These are phyloP conservation scores for Hanseniaspora pseudoguilliermondii DNA, from an alignment of 805 yeast species.

Conservation along the genomic window DNA sequence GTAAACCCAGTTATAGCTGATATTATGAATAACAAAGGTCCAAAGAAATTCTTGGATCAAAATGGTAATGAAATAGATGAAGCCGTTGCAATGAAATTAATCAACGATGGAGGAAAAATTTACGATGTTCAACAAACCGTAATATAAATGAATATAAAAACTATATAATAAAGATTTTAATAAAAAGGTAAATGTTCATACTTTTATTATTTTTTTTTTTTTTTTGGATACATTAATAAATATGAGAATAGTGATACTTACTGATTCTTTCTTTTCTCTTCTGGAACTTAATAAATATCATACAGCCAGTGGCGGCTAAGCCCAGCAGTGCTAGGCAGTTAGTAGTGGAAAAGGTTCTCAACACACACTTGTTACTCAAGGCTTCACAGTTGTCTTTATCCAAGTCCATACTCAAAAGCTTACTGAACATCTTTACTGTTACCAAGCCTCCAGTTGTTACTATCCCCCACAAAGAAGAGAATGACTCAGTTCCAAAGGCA, in stretches of 20 bases:
- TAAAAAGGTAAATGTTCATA: not conserved
- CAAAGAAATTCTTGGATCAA: slow-evolving; percentile 28
- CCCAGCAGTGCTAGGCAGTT: slow-evolving; percentile 19
- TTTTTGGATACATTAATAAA: not conserved
- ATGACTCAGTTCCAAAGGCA: slow-evolving; percentile 50
- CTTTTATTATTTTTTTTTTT: not conserved
- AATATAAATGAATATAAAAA: not conserved
- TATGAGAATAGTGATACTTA: not conserved
- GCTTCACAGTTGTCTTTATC: slow-evolving; percentile 19
- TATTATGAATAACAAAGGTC: slow-evolving; percentile 21
- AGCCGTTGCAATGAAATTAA: slow-evolving; percentile 23
- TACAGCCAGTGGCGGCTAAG: slow-evolving; percentile 15
- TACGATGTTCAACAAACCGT: slow-evolving; percentile 15
- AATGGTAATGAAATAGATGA: slow-evolving; percentile 28
- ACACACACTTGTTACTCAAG: slow-evolving; percentile 38
- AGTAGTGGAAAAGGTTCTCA: slow-evolving; percentile 29
- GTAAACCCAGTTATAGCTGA: slow-evolving; percentile 14
- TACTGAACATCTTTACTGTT: slow-evolving; percentile 41
- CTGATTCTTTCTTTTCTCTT: slow-evolving; percentile 9
- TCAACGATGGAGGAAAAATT: slow-evolving; percentile 22
- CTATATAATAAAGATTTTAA: not conserved
- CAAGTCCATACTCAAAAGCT: slow-evolving; percentile 43
- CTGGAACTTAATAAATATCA: slow-evolving; percentile 17
- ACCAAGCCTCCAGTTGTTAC: slow-evolving; percentile 58
- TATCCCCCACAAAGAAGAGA: slow-evolving; percentile 67